A percentile compares a stretch with the other conserved stretches of the same genome.
Evolutionary conservation across 331 rosid species (phyloP).

Genomic region (Acacia concinna): DNA sequence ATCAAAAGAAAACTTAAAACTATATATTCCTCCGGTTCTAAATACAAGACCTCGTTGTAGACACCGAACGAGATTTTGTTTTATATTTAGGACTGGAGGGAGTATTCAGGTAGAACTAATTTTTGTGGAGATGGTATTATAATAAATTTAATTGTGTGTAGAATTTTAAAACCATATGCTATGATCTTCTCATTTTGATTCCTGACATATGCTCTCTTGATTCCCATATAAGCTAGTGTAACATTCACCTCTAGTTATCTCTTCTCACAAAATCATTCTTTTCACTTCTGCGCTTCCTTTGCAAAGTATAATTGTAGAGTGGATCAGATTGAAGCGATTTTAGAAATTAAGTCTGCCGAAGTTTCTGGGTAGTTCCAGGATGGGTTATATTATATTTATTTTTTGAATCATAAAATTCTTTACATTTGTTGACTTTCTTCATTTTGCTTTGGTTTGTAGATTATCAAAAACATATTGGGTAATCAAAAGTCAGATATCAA

Average conservation of each 20-base stretch:
- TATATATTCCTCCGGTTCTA: too few species aligned
- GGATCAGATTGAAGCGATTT: constrained; percentile 24
- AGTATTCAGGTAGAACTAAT: not conserved
- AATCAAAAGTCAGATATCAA: not conserved
- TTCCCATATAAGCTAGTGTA: not conserved
- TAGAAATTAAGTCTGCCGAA: constrained; percentile 10
- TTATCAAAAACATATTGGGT: not conserved
- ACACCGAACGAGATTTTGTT: too few species aligned
- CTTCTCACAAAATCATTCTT: not conserved
- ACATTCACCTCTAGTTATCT: not conserved
- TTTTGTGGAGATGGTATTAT: not conserved
- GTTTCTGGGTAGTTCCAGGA: constrained; percentile 1
- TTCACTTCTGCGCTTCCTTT: not conserved
- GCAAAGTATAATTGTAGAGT: not conserved
- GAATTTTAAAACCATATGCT: not conserved
- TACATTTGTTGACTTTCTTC: constrained; percentile 10
- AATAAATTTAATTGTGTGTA: not conserved
- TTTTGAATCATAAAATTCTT: constrained; percentile 4
- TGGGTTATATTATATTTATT: not conserved
- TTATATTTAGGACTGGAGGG: too few species aligned
- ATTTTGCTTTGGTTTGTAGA: constrained; percentile 30
- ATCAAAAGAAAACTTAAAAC: not conserved
- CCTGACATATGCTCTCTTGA: not conserved
- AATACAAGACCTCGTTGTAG: too few species aligned
- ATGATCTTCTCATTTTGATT: not conserved